Evolutionary conservation across 805 yeast species (phyloP), one percentile per base, ranked within the genome.

Genomic region (Huiozyma naganishii): DNA sequence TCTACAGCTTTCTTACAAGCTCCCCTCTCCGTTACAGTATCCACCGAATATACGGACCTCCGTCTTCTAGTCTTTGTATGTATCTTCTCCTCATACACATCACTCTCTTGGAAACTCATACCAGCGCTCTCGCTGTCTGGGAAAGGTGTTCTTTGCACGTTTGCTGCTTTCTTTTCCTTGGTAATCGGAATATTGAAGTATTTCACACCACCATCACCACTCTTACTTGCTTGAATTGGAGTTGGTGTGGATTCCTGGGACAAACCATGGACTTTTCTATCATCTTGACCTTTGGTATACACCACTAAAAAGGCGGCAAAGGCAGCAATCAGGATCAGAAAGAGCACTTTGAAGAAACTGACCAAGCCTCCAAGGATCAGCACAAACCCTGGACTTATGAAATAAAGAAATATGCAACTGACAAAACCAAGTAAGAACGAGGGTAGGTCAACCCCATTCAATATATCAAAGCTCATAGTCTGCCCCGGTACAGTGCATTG

Each of bases 181-280:
- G 55, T 51, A 12, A 56, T 48, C 11, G 62, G 58, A 7, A 57
- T 56, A 29, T 54, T 51, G 36, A 52, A 56, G 44, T 56, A 53
- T 32, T 52, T 53, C 28, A 54, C 47, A 6, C 45, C 45, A 13
- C 56, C 61, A 27, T 37, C 39, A 13, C 32, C 39, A 2, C 35
- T 29, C 6, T 29, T 35, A 17, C 23, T 17, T 4, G 23, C 23
- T 17, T 17, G 23, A 4, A 17, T 4, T 17, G 23, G 23, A 17
- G 23, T 4, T 17, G 23, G 23, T 3, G 17, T 36, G 10, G 37
- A n/a, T 30, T 40, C 29, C 23, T 17, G 23, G 4, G 23, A 17
- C 23, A 17, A 17, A 17, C 23, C 23, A 17, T 4, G 6, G 35
- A n/a, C 10, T 8, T 7, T 2, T 36, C 40, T 28, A 6, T n/a